phyloP scores from a whole-genome alignment of 1,284 basidiomycete genomes.

The Moesziomyces globuligerus region DNA sequence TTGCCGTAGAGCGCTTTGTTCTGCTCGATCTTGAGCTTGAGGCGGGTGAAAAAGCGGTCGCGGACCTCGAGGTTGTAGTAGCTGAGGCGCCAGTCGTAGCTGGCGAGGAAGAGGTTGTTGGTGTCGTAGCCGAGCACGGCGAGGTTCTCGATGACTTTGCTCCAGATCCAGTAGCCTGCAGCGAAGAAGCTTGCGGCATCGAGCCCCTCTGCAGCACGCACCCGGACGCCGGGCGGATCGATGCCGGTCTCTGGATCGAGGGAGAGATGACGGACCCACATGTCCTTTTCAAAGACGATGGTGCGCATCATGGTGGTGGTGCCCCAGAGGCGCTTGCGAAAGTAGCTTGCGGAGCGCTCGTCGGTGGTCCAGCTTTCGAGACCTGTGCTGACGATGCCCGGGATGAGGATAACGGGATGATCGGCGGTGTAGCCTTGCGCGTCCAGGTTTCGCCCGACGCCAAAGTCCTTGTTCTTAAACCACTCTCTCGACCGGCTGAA shows the following conservation, averaged over 20 bases:
- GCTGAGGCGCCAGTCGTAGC: constrained; percentile 75
- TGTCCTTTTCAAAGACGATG: constrained; percentile 83
- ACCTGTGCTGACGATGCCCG: constrained; percentile 65
- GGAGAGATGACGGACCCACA: constrained; percentile 89
- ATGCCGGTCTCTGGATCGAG: constrained; percentile 89
- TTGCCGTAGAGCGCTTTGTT: constrained; percentile 78
- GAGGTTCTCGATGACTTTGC: constrained; percentile 80
- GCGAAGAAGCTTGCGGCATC: constrained; percentile 87
- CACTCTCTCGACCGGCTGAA: constrained; percentile 55
- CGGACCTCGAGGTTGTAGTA: constrained; percentile 86
- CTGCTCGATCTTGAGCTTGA: constrained; percentile 86
- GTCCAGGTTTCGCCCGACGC: constrained; percentile 51
- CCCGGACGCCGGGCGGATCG: constrained; percentile 87
- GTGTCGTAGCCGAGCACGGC: constrained; percentile 70
- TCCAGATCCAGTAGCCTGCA: constrained; percentile 90
- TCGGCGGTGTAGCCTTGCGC: constrained; percentile 53
- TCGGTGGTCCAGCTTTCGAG: constrained; percentile 65
- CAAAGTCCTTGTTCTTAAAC: constrained; percentile 64
- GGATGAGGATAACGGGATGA: constrained; percentile 64
- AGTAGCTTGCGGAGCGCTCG: constrained; percentile 48
- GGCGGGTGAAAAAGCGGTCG: constrained; percentile 88
- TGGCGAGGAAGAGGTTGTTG: constrained; percentile 63
- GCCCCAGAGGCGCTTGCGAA: constrained; percentile 65
- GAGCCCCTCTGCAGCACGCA: constrained; percentile 84
- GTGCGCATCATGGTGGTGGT: constrained; percentile 80